phyloP scores from a whole-genome alignment of 257 asterid species.

The Nicotiana noctiflora region DNA sequence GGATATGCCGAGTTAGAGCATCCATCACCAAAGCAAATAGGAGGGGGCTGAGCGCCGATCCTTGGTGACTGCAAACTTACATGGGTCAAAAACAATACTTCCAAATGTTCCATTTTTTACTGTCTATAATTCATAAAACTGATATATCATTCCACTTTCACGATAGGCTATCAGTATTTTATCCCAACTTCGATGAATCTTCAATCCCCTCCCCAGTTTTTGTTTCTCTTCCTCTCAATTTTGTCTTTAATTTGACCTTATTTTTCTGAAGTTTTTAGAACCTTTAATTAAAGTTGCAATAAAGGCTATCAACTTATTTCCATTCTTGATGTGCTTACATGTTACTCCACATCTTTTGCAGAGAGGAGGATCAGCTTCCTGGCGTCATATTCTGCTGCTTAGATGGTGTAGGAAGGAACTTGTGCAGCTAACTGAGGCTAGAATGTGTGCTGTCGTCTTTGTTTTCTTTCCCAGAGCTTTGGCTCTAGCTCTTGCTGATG shows the following conservation, averaged over 20 bases:
- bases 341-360: slow-evolving; percentile 23
- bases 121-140: neutral
- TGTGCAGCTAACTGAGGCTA: slow-evolving; percentile 70
- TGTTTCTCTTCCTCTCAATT: neutral
- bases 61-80: neutral
- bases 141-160: neutral
- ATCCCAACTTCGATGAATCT: neutral
- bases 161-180: neutral
- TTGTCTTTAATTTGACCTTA: neutral
- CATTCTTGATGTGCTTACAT: neutral
- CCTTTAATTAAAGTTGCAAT: neutral
- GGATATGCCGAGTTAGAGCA: no score
- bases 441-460: slow-evolving; percentile 24
- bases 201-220: neutral
- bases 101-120: neutral
- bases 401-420: slow-evolving; percentile 27
- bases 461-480: slow-evolving; percentile 15
- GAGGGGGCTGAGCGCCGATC: no score
- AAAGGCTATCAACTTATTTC: neutral
- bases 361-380: slow-evolving; percentile 67
- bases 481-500: slow-evolving; percentile 25
- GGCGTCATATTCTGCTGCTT: slow-evolving; percentile 32
- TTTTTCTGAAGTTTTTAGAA: neutral
- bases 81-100: neutral
- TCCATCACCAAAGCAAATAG: no score